Base-by-base conservation (phyloP, 2,329 filamentous ascomycete genomes). In the Penicillium nordicum region DNA sequence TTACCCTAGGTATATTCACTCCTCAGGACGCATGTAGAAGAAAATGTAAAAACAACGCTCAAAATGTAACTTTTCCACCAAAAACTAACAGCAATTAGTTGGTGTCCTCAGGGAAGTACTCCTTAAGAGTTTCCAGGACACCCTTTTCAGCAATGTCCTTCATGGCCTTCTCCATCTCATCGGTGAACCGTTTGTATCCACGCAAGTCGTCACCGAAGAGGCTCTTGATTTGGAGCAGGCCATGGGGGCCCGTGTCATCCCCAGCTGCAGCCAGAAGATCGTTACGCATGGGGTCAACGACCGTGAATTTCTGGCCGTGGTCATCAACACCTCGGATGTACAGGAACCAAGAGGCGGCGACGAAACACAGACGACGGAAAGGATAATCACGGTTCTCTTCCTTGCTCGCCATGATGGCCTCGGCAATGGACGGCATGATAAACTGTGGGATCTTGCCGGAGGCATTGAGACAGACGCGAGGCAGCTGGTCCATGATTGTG, bases 401-500 rank as follows among this genome's bases (percentile, higher is more conserved):
- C 1, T 11, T 8, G 10, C 18, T 36, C 44, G 32, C 21, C 44
- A 34, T 34, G 3, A 82, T 82, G 43, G 67, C 65, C 55, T 74
- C 72, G 41, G 72, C 72, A 49, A 74, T 70, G 1, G 72, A 73
- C 4, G 72, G 72, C 71, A 74, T 74, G 59, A 74, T 73, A 50
- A 74, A 74, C 53, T 74, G 79, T 0, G 80, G 80, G 38, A 82
- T 77, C 76, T 82, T 82, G 72, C 80, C 80, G 6, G 79, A 81
- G 23, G 75, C 80, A 66, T 78, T 78, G 23, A 82, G 76, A 57
- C 78, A 78, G 57, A 82, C 71, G 37, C 80, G 80, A 38, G 79
- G 77, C 53, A 82, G 73, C 70, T 82, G 79, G 57, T 82, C 80
- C 79, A 77, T 81, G 64, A 82, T 82, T 52, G 80, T 81, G 0